Evolutionary conservation across 306 rosid genomes (phyloP).

Genomic region (Purshia tridentata): DNA sequence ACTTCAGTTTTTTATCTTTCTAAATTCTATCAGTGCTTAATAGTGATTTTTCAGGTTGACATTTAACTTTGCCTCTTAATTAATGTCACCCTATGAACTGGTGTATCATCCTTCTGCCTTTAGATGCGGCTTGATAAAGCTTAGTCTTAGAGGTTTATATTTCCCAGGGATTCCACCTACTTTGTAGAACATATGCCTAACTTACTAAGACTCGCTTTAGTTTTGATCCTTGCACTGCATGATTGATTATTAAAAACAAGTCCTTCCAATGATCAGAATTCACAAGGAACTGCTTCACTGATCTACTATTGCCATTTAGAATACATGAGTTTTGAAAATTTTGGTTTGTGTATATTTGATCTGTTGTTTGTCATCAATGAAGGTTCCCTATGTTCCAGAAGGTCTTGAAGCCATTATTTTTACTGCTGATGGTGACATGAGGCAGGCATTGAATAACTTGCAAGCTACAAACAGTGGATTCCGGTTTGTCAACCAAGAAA

Average conservation of each 20-base stretch:
- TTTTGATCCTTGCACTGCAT: neutral
- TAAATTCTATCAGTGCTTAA: neutral
- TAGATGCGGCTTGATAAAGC: neutral
- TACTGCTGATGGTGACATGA: slow-evolving; percentile 99
- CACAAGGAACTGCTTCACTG: neutral
- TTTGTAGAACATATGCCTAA: neutral
- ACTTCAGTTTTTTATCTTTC: neutral
- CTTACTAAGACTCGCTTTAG: neutral
- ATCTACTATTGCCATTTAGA: neutral
- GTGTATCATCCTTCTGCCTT: neutral
- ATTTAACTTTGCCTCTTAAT: neutral
- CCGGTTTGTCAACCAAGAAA: slow-evolving; percentile 91
- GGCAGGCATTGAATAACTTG: slow-evolving; percentile 98
- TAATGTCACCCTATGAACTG: neutral
- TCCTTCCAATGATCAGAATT: neutral
- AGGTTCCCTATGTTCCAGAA: slow-evolving; percentile 98
- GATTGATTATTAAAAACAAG: neutral
- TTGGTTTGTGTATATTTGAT: slow-evolving; percentile 15
- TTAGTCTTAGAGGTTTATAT: neutral
- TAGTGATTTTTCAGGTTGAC: neutral
- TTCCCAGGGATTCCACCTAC: neutral
- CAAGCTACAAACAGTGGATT: slow-evolving; percentile 96
- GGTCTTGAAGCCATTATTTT: slow-evolving; percentile 98
- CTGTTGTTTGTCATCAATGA: slow-evolving; percentile 27
- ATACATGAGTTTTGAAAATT: slow-evolving; percentile 9